Base-by-base conservation (phyloP, 106 monocot genomes). In the Dendrobium chrysotoxum region DNA sequence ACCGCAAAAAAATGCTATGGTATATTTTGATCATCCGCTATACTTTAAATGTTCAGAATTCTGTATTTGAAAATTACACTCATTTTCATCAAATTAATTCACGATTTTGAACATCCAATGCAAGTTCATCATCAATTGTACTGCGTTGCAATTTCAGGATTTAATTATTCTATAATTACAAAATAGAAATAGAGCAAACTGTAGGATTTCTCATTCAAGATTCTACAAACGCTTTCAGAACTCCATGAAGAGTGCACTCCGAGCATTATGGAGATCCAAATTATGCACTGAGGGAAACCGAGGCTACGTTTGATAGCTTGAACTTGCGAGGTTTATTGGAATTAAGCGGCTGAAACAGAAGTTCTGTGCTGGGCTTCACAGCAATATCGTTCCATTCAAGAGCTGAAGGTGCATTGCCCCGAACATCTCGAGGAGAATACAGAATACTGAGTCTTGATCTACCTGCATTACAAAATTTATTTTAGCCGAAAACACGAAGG, bases 321-420 rank as follows among this genome's bases (percentile, higher is more conserved):
- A 94, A 90, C 55, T 91, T 94, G 30, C 41, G 40, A 71, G 82
- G 39, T 76, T 92, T 94, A 64, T 94, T 90, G 31, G 94, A 92
- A 65, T 97, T 84, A 41, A 86, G 21, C 10, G 92, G 94, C 70
- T 86, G 90, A 85, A 97, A 97, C 10, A 92, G 30, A 67, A 97
- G 67, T 75, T 91, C 88, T 0, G 89, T 92, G 35, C 76, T 76
- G 3, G 84, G 88, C 80, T 89, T 90, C 77, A 94, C 94, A 10
- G 85, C 81, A 21, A 86, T 44, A 77, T 94, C 94, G 76, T 78
- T 88, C 87, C 57, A 85, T 76, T 94, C 94, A 47, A 77, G 85
- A 81, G 82, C 75, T 50, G 89, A 88, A 77, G 88, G n/a, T 39
- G 87, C 92, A 80, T 86, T 82, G 44, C 64, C 84, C 65, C 89